Conservation (phyloP, 1,284 basidiomycete species). For the Moniliophthora roreri region DNA sequence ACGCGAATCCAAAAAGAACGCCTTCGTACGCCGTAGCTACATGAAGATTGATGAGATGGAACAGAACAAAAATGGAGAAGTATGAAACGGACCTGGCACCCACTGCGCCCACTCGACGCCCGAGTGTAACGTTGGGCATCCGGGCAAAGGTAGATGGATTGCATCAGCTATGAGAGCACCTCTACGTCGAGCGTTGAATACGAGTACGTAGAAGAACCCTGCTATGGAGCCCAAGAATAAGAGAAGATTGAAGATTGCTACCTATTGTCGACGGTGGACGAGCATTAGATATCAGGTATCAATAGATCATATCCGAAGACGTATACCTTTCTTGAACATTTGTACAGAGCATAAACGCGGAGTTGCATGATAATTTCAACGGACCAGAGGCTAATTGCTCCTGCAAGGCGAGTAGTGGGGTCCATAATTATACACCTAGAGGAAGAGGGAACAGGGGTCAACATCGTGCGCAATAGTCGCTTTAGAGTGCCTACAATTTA, state of each 20-base stretch:
- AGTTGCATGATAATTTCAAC: conserved; percentile 44
- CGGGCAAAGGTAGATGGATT: conserved; percentile 36
- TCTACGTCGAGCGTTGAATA: conserved; percentile 32
- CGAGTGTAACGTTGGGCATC: conserved; percentile 43
- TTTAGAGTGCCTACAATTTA: conserved; percentile 26
- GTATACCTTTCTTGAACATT: conserved; percentile 33
- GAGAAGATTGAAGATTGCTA: conserved; percentile 34
- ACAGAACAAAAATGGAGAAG: background rate
- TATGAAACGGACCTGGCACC: conserved; percentile 27
- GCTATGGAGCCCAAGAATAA: conserved; percentile 37
- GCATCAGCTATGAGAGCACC: conserved; percentile 31
- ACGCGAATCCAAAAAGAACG: conserved; percentile 38
- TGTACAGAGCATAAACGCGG: conserved; percentile 37
- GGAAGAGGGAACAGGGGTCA: background rate
- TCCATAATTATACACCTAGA: conserved; percentile 36
- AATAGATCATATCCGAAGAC: background rate
- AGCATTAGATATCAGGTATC: background rate
- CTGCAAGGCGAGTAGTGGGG: conserved; percentile 34
- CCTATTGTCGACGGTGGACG: conserved; percentile 17
- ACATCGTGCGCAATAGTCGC: background rate
- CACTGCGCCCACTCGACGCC: conserved; percentile 47
- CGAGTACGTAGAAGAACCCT: conserved; percentile 36
- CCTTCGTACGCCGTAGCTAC: conserved; percentile 37
- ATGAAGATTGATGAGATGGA: background rate
- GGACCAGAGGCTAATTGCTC: conserved; percentile 39